These are phyloP conservation scores for Verticillium klebahnii DNA, from an alignment of 2,329 filamentous ascomycete genomes.

Conservation along the genomic window DNA sequence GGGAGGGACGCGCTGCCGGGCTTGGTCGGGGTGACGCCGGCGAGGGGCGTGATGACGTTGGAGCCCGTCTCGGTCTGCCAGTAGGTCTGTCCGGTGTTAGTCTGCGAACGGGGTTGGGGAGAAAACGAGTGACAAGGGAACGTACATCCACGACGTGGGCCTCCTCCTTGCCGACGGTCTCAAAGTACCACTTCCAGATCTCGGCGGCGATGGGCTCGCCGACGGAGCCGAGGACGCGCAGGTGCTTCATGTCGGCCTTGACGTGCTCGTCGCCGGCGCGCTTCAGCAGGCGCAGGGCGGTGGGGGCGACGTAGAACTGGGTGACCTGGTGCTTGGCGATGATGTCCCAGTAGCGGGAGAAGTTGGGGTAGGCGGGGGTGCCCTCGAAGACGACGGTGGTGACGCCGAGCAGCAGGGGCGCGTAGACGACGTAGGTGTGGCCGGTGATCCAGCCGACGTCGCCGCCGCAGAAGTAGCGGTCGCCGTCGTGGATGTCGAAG, in stretches of 20 bases:
- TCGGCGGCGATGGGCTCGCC: conserved; percentile 97
- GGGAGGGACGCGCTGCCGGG: conserved; percentile 92
- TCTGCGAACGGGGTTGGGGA: conserved; percentile 1
- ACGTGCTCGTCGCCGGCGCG: conserved; percentile 92
- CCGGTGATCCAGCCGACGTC: conserved; percentile 99
- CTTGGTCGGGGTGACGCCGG: conserved; percentile 92
- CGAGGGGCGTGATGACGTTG: conserved; percentile 90
- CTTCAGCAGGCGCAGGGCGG: conserved; percentile 88
- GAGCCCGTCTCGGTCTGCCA: conserved; percentile 99
- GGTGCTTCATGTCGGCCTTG: conserved; percentile 80
- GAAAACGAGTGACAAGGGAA: conserved; percentile 16
- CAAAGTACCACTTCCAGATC: conserved; percentile 99
- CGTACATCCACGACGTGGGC: conserved; percentile 91
- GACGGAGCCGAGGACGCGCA: conserved; percentile 88
- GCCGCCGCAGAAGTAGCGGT: conserved; percentile 95
- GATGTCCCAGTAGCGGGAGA: conserved; percentile 98
- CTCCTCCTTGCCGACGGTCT: conserved; percentile 88
- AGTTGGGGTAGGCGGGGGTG: conserved; percentile 94
- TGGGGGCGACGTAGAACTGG: conserved; percentile 97
- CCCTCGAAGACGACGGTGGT: conserved; percentile 97
- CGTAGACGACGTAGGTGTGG: conserved; percentile 97
- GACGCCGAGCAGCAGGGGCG: conserved; percentile 86
- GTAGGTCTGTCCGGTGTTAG: conserved; percentile 66
- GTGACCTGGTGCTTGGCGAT: conserved; percentile 93
- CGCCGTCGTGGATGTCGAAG: conserved; percentile 93